These are phyloP conservation scores for Tylopilus cervinicoccineus DNA, from an alignment of 768 basidiomycete species.

Conservation along the genomic window DNA sequence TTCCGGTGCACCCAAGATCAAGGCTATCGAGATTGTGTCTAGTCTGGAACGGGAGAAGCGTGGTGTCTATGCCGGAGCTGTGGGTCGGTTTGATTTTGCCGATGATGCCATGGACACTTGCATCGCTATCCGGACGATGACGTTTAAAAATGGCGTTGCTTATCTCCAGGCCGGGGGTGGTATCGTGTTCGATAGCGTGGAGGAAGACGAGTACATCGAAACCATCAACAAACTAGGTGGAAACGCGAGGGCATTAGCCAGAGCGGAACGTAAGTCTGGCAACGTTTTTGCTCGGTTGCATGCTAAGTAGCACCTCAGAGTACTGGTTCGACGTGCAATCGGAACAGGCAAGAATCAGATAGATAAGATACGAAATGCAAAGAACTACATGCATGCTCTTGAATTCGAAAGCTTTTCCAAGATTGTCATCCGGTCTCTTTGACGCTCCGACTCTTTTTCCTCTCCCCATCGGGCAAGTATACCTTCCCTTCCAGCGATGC, in stretches of 20 bases:
- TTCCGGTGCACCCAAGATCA: constrained; percentile 98
- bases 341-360: constrained; percentile 31
- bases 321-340: constrained; percentile 70
- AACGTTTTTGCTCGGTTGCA: not conserved
- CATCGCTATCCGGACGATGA: constrained; percentile 98
- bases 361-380: constrained; percentile 12
- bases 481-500: constrained; percentile 82
- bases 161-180: constrained; percentile 97
- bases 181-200: constrained; percentile 94
- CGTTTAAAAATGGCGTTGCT: constrained; percentile 86
- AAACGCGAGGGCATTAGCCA: constrained; percentile 80
- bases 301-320: constrained; percentile 39
- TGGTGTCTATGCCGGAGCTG: constrained; percentile 95
- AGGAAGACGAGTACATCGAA: constrained; percentile 96
- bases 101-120: constrained; percentile 96
- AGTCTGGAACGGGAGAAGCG: constrained; percentile 84
- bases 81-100: constrained; percentile 97
- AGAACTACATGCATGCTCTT: constrained; percentile 11
- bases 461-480: constrained; percentile 41
- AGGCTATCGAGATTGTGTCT: constrained; percentile 91
- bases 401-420: constrained; percentile 22
- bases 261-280: constrained; percentile 74
- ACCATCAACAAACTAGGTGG: constrained; percentile 92
- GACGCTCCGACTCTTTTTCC: constrained; percentile 21
- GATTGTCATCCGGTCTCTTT: constrained; percentile 24